phyloP scores from a whole-genome alignment of 108 stramenopile species.

The Aurantiochytrium sp. region DNA sequence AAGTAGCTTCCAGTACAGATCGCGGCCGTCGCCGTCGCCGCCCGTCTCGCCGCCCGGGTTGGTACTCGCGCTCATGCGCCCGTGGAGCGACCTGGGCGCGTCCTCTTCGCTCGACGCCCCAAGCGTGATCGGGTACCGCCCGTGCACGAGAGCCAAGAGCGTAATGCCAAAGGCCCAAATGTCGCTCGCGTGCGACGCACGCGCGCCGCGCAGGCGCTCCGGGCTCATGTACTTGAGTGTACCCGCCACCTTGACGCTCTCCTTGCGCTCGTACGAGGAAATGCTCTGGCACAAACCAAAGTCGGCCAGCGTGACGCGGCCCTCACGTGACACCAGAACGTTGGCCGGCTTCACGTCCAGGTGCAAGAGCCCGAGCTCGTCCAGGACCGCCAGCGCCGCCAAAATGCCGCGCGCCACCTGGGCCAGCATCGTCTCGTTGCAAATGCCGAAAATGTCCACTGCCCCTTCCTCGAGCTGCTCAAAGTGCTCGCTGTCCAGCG shows the following conservation, averaged over 20 bases:
- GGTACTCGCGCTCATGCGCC: too few relatives aligned
- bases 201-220: conserved; percentile 5
- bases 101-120: too few relatives aligned
- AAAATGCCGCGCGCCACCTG: neutral
- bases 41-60: neutral
- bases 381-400: neutral
- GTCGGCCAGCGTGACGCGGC: neutral
- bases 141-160: neutral
- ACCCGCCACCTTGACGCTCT: neutral
- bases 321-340: neutral
- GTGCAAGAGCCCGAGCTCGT: neutral
- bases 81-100: too few relatives aligned
- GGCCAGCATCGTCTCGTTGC: neutral
- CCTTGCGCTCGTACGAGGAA: neutral
- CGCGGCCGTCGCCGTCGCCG: neutral
- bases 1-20: neutral
- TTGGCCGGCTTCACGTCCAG: conserved; percentile 13
- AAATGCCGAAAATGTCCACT: neutral
- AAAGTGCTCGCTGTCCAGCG: too few relatives aligned
- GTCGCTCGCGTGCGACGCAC: conserved; percentile 1
- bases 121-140: neutral
- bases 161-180: conserved; percentile 25
- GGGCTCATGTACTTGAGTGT: conserved; percentile 28
- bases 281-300: neutral
- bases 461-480: too few relatives aligned